A percentile compares a stretch with the other conserved stretches of the same genome.
These are phyloP conservation scores for Xanthoconium separans DNA, from an alignment of 1,284 basidiomycete genomes.

Conservation along the genomic window DNA sequence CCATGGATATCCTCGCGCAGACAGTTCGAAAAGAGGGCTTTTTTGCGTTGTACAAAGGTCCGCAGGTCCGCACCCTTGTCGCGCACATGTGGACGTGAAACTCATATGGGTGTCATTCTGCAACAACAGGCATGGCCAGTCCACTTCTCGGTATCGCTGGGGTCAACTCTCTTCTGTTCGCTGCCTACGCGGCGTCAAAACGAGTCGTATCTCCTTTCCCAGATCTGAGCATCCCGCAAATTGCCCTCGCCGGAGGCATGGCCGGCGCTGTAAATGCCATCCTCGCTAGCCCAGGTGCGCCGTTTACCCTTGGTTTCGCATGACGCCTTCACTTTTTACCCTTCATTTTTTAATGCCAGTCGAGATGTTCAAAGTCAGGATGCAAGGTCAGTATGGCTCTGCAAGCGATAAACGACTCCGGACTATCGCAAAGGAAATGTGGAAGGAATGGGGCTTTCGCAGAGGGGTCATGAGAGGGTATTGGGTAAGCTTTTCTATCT, in stretches of 20 bases:
- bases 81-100: not conserved
- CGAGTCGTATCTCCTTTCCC: constrained; percentile 87
- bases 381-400: constrained; percentile 91
- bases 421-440: constrained; percentile 77
- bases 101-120: too few relatives aligned
- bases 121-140: constrained; percentile 77
- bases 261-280: constrained; percentile 90
- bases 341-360: constrained; percentile 42
- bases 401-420: constrained; percentile 76
- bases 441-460: constrained; percentile 79
- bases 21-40: constrained; percentile 87
- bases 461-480: constrained; percentile 95
- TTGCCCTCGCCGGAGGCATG: constrained; percentile 83
- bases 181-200: constrained; percentile 81
- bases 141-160: constrained; percentile 94
- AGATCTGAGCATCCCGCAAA: constrained; percentile 76
- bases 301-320: not conserved
- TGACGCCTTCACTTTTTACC: not conserved
- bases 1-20: constrained; percentile 83
- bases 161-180: constrained; percentile 94
- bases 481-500: constrained; percentile 60
- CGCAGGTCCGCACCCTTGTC: constrained; percentile 48
- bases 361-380: constrained; percentile 92
- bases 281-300: constrained; percentile 81
- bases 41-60: constrained; percentile 92